These are phyloP conservation scores for Trichoderma gamsii DNA, from an alignment of 495 filamentous ascomycete genomes.

Conservation along the genomic window DNA sequence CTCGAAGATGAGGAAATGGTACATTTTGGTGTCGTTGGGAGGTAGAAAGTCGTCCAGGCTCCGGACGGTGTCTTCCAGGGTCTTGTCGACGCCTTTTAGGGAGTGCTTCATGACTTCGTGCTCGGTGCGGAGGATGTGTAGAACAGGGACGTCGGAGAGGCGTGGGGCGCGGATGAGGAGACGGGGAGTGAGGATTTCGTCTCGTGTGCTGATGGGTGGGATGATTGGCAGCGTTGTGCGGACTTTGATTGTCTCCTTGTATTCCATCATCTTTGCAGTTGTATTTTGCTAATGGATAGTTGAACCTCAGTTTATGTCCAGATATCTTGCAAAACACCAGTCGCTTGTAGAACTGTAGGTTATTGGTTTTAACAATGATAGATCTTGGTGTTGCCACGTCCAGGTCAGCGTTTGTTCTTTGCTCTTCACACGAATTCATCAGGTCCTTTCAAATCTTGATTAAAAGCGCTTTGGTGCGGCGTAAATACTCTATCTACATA, in stretches of 20 bases:
- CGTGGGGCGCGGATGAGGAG: constrained; percentile 38
- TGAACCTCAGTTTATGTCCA: no score
- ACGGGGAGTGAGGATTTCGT: constrained; percentile 35
- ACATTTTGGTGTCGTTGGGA: constrained; percentile 26
- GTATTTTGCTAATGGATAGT: no score
- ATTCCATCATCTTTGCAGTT: background rate
- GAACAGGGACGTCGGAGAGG: constrained; percentile 30
- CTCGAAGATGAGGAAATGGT: constrained; percentile 38
- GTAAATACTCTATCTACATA: no score
- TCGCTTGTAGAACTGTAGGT: no score
- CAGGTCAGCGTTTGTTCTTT: no score
- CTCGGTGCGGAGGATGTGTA: constrained; percentile 40
- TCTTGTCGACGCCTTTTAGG: constrained; percentile 31
- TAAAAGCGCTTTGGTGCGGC: no score
- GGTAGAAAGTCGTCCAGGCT: constrained; percentile 29
- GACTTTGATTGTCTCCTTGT: constrained; percentile 17
- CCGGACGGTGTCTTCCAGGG: constrained; percentile 29
- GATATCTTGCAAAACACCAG: no score
- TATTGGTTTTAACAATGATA: no score
- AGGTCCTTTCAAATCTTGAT: no score
- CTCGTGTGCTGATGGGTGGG: constrained; percentile 26
- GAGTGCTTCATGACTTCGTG: constrained; percentile 49
- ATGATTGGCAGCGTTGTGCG: constrained; percentile 30
- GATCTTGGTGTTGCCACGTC: no score
- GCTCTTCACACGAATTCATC: no score